Base-by-base conservation (phyloP, 2,329 filamentous ascomycete genomes). In the Penicillium sp. region DNA sequence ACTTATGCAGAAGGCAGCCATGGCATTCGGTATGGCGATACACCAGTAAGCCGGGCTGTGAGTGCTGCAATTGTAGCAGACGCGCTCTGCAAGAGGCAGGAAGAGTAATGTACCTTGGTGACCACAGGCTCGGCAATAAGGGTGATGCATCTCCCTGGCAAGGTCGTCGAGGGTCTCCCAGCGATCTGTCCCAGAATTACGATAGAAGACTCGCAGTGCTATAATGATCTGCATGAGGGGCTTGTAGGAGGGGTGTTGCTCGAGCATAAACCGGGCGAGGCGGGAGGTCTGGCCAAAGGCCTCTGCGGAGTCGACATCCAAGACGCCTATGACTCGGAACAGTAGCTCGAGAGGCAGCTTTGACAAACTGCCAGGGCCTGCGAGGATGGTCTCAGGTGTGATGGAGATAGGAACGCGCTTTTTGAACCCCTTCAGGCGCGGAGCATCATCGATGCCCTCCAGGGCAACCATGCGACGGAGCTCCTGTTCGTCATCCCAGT, bases 61-160 rank as follows among this genome's bases (percentile, higher is more conserved):
- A 1, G 45, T 19, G 14, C 38, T 37, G n/a, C 64, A 66, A 28
- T 59, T 64, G 16, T 16, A 22, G 37, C 64, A 66, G 19, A 62
- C 28, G 0, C 64, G 64, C 28, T 66, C 59, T 26, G 55, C 58
- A 26, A 62, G 60, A 16, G 59, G 57, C 4, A 64, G 19, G 25
- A 49, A 66, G 19, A 66, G 43, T 25, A 33, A 13, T 6, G 55
- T 55, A 19, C 42, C 62, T 13, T 38, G 35, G 10, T 25, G 35
- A 6, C 55, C 59, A 30, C 64, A 66, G 19, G 52, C 45, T n/a
- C 64, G 59, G 45, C 64, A 66, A 4, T 59, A 25, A 5, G 33
- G 45, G 30, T 43, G 49, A 4, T 57, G 42, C 16, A 66, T 33
- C 42, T 66, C 64, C 4, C n/a, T 11, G n/a, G 19, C n/a, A 14